phyloP scores from a whole-genome alignment of 176 grass and related monocot species.

The Puya raimondii region DNA sequence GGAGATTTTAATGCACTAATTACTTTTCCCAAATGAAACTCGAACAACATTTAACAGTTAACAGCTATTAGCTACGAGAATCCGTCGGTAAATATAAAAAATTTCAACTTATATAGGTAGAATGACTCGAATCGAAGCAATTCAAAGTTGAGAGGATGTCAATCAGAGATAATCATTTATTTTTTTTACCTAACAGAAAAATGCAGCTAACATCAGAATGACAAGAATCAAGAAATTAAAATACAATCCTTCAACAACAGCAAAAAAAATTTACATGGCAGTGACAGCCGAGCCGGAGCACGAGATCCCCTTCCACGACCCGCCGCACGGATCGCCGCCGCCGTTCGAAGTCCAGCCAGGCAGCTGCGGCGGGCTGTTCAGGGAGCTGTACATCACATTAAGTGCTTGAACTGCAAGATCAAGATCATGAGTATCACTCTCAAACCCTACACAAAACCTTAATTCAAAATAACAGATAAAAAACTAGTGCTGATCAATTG shows the following conservation, averaged over 20 bases:
- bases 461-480: not conserved
- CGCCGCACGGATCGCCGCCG: slow-evolving; percentile 80
- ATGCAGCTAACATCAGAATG: too few relatives aligned
- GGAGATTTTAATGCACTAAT: too few relatives aligned
- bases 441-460: not conserved
- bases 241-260: not conserved
- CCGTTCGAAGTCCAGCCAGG: slow-evolving; percentile 44
- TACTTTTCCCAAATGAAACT: too few relatives aligned
- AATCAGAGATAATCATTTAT: too few relatives aligned
- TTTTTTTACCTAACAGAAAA: not conserved
- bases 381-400: slow-evolving; percentile 53
- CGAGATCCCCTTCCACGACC: slow-evolving; percentile 70
- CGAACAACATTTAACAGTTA: too few relatives aligned
- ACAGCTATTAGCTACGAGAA: too few relatives aligned
- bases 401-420: slow-evolving; percentile 61
- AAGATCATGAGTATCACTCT: not conserved
- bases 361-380: slow-evolving; percentile 71
- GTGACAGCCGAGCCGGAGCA: slow-evolving; percentile 72
- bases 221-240: not conserved
- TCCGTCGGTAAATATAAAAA: too few relatives aligned
- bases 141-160: too few relatives aligned
- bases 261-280: too few relatives aligned
- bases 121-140: too few relatives aligned
- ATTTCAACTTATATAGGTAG: too few relatives aligned
- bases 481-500: too few relatives aligned